A percentile compares a stretch with the other conserved stretches of the same genome.
Evolutionary conservation across 2,329 filamentous ascomycete species (phyloP).

Genomic region (Lachnellula occidentalis): DNA sequence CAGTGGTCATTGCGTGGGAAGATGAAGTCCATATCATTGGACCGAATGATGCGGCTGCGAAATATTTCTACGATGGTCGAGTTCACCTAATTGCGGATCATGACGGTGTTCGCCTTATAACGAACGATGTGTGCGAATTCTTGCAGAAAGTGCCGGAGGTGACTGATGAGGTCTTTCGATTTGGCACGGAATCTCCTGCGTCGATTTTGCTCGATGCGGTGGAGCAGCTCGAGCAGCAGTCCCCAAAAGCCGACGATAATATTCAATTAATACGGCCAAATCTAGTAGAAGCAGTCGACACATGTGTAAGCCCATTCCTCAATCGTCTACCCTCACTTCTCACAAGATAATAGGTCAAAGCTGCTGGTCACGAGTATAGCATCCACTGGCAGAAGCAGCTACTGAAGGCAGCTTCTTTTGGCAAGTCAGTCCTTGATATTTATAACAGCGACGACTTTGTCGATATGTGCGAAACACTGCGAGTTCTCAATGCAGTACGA

Average conservation of each 20-base stretch:
- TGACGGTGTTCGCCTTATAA: conserved; percentile 86
- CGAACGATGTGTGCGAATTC: conserved; percentile 94
- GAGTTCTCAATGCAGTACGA: conserved; percentile 86
- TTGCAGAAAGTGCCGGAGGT: conserved; percentile 87
- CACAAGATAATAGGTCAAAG: conserved; percentile 51
- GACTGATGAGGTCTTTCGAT: conserved; percentile 81
- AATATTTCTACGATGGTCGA: conserved; percentile 84
- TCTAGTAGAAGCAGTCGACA: conserved; percentile 87
- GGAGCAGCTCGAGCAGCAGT: conserved; percentile 84
- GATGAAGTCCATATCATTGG: conserved; percentile 95
- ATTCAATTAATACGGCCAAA: conserved; percentile 88
- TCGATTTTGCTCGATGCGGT: conserved; percentile 93
- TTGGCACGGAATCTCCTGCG: conserved; percentile 81
- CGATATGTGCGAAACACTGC: conserved; percentile 91
- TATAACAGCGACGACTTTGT: conserved; percentile 99
- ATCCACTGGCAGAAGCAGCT: conserved; percentile 91
- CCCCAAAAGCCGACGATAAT: conserved; percentile 94
- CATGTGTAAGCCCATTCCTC: conserved; percentile 49
- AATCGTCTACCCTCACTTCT: conserved; percentile 5
- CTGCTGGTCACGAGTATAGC: conserved; percentile 87
- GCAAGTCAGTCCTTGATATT: conserved; percentile 92
- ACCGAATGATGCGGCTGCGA: conserved; percentile 67
- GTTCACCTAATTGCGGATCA: conserved; percentile 78
- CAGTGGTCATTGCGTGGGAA: conserved; percentile 91
- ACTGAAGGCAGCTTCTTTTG: conserved; percentile 93